A percentile compares a stretch with the other conserved stretches of the same genome.
Conservation (phyloP, 768 basidiomycete species). For the Glaciozyma martinii region DNA sequence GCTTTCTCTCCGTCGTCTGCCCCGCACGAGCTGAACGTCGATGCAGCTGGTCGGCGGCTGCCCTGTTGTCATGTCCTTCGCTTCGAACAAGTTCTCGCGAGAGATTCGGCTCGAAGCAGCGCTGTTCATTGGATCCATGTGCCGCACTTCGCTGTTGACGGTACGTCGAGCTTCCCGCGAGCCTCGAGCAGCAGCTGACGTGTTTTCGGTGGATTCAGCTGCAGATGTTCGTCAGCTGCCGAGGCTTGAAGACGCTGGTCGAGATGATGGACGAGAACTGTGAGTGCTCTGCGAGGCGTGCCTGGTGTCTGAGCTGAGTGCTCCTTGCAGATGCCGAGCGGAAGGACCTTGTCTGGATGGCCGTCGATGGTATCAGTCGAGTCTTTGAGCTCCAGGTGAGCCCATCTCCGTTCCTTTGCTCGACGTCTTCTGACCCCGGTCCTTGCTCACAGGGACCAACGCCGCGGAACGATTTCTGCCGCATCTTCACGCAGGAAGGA, state of each 20-base stretch:
- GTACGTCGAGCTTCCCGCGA: constrained; percentile 7
- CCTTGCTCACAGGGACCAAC: constrained; percentile 65
- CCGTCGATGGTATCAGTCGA: constrained; percentile 84
- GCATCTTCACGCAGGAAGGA: constrained; percentile 96
- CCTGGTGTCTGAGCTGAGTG: not conserved
- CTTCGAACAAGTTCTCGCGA: constrained; percentile 84
- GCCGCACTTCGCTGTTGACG: constrained; percentile 84
- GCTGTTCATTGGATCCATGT: constrained; percentile 82
- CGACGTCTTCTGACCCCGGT: not conserved
- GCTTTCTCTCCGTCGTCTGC: constrained; percentile 36
- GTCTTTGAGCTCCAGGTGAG: constrained; percentile 70
- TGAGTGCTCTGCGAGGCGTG: constrained; percentile 26
- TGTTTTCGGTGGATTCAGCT: constrained; percentile 38
- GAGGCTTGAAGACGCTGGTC: constrained; percentile 85
- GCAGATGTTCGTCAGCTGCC: constrained; percentile 98
- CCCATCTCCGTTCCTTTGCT: not conserved
- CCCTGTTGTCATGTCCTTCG: constrained; percentile 91
- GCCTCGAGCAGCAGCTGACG: not conserved
- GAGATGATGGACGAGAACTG: constrained; percentile 96
- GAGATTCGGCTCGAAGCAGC: constrained; percentile 94
- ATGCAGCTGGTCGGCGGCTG: constrained; percentile 56
- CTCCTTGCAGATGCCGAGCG: constrained; percentile 50
- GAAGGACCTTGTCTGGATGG: constrained; percentile 80
- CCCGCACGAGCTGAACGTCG: not conserved
- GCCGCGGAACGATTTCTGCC: constrained; percentile 95